These are phyloP conservation scores for Penicillium occitanis DNA, from an alignment of 2,329 filamentous ascomycete species.

Conservation along the genomic window DNA sequence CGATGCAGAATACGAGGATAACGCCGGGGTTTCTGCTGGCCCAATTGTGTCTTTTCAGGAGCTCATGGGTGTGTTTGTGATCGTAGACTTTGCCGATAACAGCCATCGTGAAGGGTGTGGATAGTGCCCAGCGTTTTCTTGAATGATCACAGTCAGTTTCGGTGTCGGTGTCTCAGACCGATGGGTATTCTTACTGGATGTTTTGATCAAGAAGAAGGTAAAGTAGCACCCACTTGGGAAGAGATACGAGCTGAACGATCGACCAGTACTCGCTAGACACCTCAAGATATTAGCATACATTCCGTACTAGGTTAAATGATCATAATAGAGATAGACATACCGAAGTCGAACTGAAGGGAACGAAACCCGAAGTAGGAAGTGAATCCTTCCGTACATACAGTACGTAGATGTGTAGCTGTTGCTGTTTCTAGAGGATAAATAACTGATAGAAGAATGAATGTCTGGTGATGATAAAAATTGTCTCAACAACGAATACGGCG, in stretches of 20 bases:
- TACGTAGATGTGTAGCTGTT: neutral
- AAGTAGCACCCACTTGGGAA: slow-evolving; percentile 20
- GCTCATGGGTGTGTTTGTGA: neutral
- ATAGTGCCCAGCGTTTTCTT: slow-evolving; percentile 12
- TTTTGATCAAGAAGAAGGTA: slow-evolving; percentile 17
- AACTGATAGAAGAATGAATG: neutral
- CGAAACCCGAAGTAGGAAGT: slow-evolving; percentile 18
- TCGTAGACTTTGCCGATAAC: slow-evolving; percentile 1
- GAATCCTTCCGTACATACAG: slow-evolving; percentile 21
- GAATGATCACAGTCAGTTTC: neutral
- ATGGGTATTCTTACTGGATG: neutral
- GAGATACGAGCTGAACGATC: slow-evolving; percentile 11
- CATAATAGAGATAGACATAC: neutral
- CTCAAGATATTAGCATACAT: neutral
- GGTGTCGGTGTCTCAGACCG: neutral
- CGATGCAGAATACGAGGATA: slow-evolving; percentile 62
- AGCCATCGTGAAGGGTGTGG: neutral
- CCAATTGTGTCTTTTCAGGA: slow-evolving; percentile 50
- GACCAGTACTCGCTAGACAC: slow-evolving; percentile 4
- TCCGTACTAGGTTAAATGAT: neutral
- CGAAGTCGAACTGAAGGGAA: slow-evolving; percentile 12
- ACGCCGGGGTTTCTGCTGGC: slow-evolving; percentile 59
- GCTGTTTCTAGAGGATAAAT: neutral
- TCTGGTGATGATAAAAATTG: neutral
- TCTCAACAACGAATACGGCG: too few species aligned